Evolutionary conservation across 352 stramenopile genomes (phyloP).

Genomic region (Globisporangium perplexum): DNA sequence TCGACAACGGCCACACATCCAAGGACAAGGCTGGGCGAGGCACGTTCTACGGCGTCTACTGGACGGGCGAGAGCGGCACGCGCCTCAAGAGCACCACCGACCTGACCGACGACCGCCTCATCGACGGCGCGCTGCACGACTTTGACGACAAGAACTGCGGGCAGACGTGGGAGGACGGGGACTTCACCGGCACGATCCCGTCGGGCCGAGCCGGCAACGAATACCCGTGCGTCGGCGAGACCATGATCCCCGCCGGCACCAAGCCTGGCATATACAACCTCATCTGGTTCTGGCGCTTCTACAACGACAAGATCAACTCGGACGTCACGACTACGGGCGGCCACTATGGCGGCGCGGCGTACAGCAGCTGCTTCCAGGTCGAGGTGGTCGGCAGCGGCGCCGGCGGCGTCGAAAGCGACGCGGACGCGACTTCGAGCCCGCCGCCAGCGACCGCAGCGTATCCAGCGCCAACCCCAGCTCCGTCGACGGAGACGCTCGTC

Average conservation of each 20-base stretch:
- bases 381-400: slow-evolving; percentile 30
- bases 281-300: slow-evolving; percentile 74
- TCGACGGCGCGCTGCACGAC: slow-evolving; percentile 36
- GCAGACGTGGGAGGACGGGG: slow-evolving; percentile 37
- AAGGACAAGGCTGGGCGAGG: slow-evolving; percentile 66
- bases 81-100: slow-evolving; percentile 39
- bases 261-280: slow-evolving; percentile 50
- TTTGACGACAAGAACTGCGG: slow-evolving; percentile 63
- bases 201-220: slow-evolving; percentile 22
- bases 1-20: slow-evolving; percentile 37
- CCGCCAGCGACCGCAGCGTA: not conserved
- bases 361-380: slow-evolving; percentile 62
- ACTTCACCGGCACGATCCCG: slow-evolving; percentile 28
- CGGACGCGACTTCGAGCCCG: not conserved
- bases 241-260: slow-evolving; percentile 20
- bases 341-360: slow-evolving; percentile 45
- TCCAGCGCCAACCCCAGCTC: too few species aligned
- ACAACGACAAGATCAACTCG: slow-evolving; percentile 32
- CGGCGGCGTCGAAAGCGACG: not conserved
- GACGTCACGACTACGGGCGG: slow-evolving; percentile 7
- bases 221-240: slow-evolving; percentile 45
- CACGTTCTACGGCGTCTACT: slow-evolving; percentile 61
- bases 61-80: slow-evolving; percentile 34
- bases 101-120: slow-evolving; percentile 38
- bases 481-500: not conserved